These are phyloP conservation scores for Colletotrichum somersetense DNA, from an alignment of 2,329 filamentous ascomycete genomes.

Conservation along the genomic window DNA sequence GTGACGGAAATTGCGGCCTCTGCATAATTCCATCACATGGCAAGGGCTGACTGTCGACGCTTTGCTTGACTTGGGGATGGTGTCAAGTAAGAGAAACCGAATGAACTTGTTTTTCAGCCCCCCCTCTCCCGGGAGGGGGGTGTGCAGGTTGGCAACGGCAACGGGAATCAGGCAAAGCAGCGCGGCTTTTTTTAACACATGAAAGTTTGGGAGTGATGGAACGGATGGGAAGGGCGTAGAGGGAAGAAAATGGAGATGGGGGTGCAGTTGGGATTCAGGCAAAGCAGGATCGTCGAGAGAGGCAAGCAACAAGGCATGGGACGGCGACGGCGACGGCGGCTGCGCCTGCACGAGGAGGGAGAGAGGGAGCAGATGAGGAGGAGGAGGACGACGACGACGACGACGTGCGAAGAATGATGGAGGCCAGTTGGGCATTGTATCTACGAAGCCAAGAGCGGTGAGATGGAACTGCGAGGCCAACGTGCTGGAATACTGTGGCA, in stretches of 20 bases:
- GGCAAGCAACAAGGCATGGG: constrained; percentile 17
- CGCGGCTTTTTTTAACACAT: constrained; percentile 7
- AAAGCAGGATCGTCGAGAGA: neutral
- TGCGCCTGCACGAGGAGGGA: neutral
- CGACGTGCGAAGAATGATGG: constrained; percentile 41
- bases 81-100: constrained; percentile 20
- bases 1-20: constrained; percentile 36
- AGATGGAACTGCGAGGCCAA: constrained; percentile 33
- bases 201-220: neutral
- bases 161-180: constrained; percentile 8
- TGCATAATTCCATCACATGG: constrained; percentile 33
- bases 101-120: neutral
- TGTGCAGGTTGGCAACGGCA: neutral
- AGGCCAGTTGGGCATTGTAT: constrained; percentile 28
- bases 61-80: constrained; percentile 34
- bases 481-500: constrained; percentile 36
- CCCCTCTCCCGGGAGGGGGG: neutral
- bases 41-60: constrained; percentile 31
- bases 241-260: constrained; percentile 10
- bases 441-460: constrained; percentile 28
- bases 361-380: neutral
- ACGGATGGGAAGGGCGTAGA: constrained; percentile 14
- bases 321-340: neutral
- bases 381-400: neutral
- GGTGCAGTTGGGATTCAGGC: constrained; percentile 9